Evolutionary conservation across 83 land plant species (phyloP).

Genomic region (Thuja plicata): DNA sequence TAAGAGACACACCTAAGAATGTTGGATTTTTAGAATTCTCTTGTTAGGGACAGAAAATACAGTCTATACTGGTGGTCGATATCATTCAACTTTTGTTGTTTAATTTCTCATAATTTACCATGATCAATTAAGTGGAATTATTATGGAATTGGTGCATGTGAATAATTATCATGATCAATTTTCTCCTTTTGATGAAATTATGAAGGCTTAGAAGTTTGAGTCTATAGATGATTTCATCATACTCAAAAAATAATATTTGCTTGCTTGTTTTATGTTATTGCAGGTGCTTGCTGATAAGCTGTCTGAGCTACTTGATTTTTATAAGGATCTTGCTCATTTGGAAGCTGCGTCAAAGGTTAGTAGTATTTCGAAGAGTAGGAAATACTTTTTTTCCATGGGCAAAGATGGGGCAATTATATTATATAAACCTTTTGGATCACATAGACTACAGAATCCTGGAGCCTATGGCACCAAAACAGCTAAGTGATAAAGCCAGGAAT

Average conservation of each 20-base stretch:
- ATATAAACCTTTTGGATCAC: neutral
- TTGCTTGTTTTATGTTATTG: neutral
- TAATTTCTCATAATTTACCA: neutral
- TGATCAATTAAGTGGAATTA: neutral
- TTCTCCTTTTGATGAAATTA: neutral
- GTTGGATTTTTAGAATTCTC: neutral
- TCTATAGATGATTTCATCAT: neutral
- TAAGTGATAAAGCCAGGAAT: neutral
- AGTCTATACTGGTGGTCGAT: neutral
- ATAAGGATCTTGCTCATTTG: conserved; percentile 62
- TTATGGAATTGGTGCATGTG: neutral
- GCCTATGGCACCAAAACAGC: neutral
- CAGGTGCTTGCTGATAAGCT: conserved; percentile 78
- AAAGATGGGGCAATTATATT: neutral
- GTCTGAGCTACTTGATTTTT: conserved; percentile 76
- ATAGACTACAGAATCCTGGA: neutral
- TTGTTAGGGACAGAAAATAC: neutral
- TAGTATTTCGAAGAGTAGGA: neutral
- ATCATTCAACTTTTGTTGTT: neutral
- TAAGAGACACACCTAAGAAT: neutral
- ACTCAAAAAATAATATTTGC: neutral
- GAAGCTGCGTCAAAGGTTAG: conserved; percentile 76
- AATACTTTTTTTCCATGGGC: neutral
- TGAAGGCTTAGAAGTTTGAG: neutral
- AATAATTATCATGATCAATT: neutral